phyloP scores from a whole-genome alignment of 1,284 basidiomycete species.

The Trametes polyzona region DNA sequence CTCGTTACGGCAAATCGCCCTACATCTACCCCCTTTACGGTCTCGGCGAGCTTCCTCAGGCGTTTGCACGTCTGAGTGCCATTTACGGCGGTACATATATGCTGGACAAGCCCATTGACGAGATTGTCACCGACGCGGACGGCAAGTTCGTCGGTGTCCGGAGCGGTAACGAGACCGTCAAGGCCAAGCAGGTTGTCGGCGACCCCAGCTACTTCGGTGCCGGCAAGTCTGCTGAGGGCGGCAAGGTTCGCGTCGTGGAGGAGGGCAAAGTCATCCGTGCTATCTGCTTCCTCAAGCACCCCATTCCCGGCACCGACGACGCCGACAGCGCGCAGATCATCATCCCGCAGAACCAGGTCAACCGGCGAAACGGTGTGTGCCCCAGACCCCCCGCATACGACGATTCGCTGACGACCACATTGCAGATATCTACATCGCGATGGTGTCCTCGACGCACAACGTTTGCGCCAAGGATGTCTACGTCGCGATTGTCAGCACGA shows the following conservation, averaged over 20 bases:
- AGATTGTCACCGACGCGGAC: conserved; percentile 84
- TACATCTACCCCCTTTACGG: conserved; percentile 99
- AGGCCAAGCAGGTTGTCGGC: conserved; percentile 97
- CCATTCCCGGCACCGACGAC: conserved; percentile 97
- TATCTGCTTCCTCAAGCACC: conserved; percentile 98
- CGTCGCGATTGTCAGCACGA: conserved; percentile 97
- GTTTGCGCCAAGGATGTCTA: conserved; percentile 95
- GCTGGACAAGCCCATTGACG: conserved; percentile 95
- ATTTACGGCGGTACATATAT: conserved; percentile 99
- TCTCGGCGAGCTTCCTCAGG: conserved; percentile 97
- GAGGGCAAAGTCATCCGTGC: conserved; percentile 95
- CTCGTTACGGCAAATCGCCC: conserved; percentile 98
- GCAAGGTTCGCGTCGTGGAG: conserved; percentile 88
- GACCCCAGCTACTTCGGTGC: conserved; percentile 98
- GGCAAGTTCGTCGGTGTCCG: conserved; percentile 96
- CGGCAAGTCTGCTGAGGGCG: conserved; percentile 61
- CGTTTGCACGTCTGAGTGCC: conserved; percentile 96
- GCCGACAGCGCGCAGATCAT: conserved; percentile 96
- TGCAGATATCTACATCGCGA: conserved; percentile 97
- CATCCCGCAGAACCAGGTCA: conserved; percentile 98
- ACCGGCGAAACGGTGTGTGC: conserved; percentile 86
- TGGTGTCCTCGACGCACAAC: conserved; percentile 96
- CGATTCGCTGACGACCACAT: conserved; percentile 3
- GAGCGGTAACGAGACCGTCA: conserved; percentile 91
- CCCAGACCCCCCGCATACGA: background rate